These are phyloP conservation scores for Kodamaea derodonti DNA, from an alignment of 1,139 yeast genomes.

Conservation along the genomic window DNA sequence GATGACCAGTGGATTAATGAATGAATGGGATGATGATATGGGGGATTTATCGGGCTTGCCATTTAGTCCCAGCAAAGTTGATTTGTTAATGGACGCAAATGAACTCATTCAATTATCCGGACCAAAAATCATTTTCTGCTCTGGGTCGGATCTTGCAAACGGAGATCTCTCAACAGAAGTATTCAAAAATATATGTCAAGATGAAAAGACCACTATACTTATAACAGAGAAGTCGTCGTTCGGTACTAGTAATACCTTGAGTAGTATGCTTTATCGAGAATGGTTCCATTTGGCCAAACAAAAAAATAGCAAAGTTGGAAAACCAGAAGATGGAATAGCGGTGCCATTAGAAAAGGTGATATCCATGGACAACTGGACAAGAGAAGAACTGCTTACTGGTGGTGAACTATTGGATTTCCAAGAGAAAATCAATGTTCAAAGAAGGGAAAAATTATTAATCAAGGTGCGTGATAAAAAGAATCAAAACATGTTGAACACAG, in stretches of 20 bases:
- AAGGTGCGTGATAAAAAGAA: conserved; percentile 56
- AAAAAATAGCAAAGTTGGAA: conserved; percentile 35
- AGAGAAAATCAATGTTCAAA: conserved; percentile 37
- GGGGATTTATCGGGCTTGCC: conserved; percentile 54
- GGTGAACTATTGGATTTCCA: conserved; percentile 48
- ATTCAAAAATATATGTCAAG: conserved; percentile 56
- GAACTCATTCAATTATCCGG: conserved; percentile 59
- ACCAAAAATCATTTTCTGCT: conserved; percentile 79
- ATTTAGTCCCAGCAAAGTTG: conserved; percentile 63
- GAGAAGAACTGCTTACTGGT: conserved; percentile 50
- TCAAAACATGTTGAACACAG: conserved; percentile 49
- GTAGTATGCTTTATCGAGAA: conserved; percentile 41
- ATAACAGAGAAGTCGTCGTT: conserved; percentile 60
- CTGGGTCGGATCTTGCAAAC: conserved; percentile 63
- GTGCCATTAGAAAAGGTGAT: conserved; percentile 47
- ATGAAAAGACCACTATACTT: conserved; percentile 64
- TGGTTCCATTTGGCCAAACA: conserved; percentile 51
- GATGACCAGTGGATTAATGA: conserved; percentile 81
- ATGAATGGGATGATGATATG: conserved; percentile 62
- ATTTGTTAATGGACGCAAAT: conserved; percentile 51
- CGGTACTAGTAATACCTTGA: conserved; percentile 22
- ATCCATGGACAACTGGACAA: conserved; percentile 28
- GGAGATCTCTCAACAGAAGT: conserved; percentile 63
- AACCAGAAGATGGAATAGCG: conserved; percentile 54
- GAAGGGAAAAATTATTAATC: conserved; percentile 46